These are phyloP conservation scores for Craspedostauros australis DNA, from an alignment of 108 stramenopile species.

Conservation along the genomic window DNA sequence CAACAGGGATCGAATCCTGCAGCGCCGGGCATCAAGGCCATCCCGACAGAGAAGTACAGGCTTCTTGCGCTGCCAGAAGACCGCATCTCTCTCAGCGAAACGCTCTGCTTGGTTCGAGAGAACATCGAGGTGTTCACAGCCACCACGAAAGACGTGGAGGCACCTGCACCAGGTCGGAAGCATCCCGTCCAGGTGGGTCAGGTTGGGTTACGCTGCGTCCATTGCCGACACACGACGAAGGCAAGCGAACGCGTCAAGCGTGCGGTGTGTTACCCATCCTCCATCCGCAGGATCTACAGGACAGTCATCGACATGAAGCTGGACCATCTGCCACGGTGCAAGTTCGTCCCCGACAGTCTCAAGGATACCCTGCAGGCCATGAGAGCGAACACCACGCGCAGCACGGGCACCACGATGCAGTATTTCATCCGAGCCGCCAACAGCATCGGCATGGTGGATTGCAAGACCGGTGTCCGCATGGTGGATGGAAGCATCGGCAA, in stretches of 20 bases:
- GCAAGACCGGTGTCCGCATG: slow-evolving; percentile 51
- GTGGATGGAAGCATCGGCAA: too few relatives aligned
- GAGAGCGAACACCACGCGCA: slow-evolving; percentile 64
- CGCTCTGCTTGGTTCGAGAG: slow-evolving; percentile 79
- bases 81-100: slow-evolving; percentile 78
- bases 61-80: slow-evolving; percentile 81
- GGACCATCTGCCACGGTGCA: slow-evolving; percentile 80
- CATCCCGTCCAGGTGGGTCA: slow-evolving; percentile 77
- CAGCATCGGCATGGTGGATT: slow-evolving; percentile 77
- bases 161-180: slow-evolving; percentile 86
- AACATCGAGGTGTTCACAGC: slow-evolving; percentile 86
- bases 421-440: slow-evolving; percentile 80
- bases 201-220: slow-evolving; percentile 84
- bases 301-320: slow-evolving; percentile 92
- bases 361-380: slow-evolving; percentile 64
- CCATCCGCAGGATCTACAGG: slow-evolving; percentile 79
- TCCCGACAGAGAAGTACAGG: slow-evolving; percentile 15
- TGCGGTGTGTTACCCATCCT: slow-evolving; percentile 85
- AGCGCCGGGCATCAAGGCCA: background rate
- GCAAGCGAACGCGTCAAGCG: slow-evolving; percentile 80
- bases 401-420: slow-evolving; percentile 87
- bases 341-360: slow-evolving; percentile 63
- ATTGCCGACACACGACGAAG: slow-evolving; percentile 64
- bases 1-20: background rate
- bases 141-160: slow-evolving; percentile 70